Evolutionary conservation across 495 filamentous ascomycete species (phyloP), one percentile per base, ranked within the genome.

Genomic region (Trichoderma erinaceum): DNA sequence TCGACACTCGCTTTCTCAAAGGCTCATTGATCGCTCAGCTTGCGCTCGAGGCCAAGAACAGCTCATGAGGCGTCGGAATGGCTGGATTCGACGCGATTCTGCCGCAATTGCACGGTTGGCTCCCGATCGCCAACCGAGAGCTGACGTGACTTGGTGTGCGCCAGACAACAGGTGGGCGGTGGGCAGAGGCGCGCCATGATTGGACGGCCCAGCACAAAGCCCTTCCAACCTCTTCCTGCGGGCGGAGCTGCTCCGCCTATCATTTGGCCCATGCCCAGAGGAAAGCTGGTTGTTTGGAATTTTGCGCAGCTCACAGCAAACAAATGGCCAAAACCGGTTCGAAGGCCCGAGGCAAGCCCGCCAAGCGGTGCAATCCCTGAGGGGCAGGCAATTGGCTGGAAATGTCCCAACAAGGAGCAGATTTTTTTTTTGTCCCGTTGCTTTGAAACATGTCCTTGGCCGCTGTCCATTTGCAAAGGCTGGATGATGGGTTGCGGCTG

Each of bases 281-380:
- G 41, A 66, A 48, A 66, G 32, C 65, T 66, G 41, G 25, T 7
- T 66, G 65, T 44, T 65, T 66, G 65, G 65, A 48, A 50, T 29
- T 66, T 32, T 48, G 64, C 64, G 38, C 32, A 56, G 10, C 50
- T 16, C 10, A 2, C 21, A n/a, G 50, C 23, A 56, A 25, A 21
- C n/a, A 25, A 16, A 25, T 11, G 21, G 50, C 50, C 15, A 52
- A 65, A 46, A 41, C 43, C 29, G 38, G 38, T 25, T 32, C 38
- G 29, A 23, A 12, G 27, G 23, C 41, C 65, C 35, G 38, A 50
- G 48, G 18, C 65, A 43, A 66, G 63, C 63, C 63, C 63, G 18
- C 13, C 41, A 13, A 41, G 38, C 41, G 65, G 18, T 27, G 56
- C 25, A 7, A 61, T 61, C 32, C 10, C 25, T 61, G 56, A 32